Conservation (phyloP, 2,329 filamentous ascomycete genomes). For the Blastomyces emzantsi region DNA sequence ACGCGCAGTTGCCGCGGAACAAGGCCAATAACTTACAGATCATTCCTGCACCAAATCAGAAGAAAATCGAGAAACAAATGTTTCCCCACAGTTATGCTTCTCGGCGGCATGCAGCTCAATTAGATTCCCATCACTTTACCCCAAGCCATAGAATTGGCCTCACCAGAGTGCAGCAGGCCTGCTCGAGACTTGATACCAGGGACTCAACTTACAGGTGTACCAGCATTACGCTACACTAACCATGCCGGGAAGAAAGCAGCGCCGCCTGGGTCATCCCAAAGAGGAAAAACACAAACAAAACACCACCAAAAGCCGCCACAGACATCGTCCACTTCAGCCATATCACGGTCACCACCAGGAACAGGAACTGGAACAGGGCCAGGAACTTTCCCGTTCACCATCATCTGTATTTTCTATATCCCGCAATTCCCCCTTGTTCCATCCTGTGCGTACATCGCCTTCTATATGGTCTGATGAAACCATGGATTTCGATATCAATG, state of each 20-base stretch:
- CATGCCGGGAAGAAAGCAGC: conserved; percentile 8
- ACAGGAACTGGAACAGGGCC: conserved; percentile 11
- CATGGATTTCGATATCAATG: conserved; percentile 87
- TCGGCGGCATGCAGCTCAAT: no score
- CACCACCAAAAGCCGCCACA: conserved; percentile 1
- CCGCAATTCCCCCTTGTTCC: conserved; percentile 9
- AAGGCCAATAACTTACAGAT: no score
- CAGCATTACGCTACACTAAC: not conserved
- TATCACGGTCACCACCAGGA: conserved; percentile 4
- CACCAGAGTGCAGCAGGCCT: no score
- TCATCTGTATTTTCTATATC: conserved; percentile 12
- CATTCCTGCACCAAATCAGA: no score
- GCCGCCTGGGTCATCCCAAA: conserved; percentile 17
- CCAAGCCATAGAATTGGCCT: not conserved
- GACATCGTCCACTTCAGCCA: conserved; percentile 18
- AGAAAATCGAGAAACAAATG: no score
- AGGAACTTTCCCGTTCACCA: conserved; percentile 10
- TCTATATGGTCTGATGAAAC: conserved; percentile 51
- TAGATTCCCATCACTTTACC: no score
- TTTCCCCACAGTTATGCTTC: no score
- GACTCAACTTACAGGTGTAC: not conserved
- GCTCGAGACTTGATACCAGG: not conserved
- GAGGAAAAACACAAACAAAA: conserved; percentile 27
- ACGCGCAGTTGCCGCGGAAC: no score
- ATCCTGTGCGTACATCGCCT: conserved; percentile 6